Base-by-base conservation (phyloP, 179 eudicot species). In the Gypsophila paniculata region DNA sequence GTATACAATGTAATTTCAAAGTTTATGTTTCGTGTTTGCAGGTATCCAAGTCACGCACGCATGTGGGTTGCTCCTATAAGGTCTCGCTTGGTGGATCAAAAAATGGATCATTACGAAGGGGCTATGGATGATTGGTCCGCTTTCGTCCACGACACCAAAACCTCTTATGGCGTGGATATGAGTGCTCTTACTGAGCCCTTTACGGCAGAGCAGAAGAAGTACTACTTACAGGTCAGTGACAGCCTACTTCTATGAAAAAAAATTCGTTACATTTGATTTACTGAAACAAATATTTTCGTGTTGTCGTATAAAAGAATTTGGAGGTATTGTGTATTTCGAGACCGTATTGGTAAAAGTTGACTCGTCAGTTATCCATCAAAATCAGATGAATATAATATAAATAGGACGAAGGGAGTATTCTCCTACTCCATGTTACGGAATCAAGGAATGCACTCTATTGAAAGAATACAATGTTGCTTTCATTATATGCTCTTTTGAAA, bases 1-100 rank as follows among this genome's bases (percentile, higher is more conserved):
- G 25, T 58, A 2, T 42, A 39, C 14, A 7, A 42, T 39, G 26
- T 39, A 39, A 19, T 19, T 42, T 19, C 1, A 19, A 44, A 46
- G 55, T 63, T 34, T 55, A 72, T 18, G 14, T 60, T 48, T 69
- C 58, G 78, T 34, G 36, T 69, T 6, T 68, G 75, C 81, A 92
- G 97, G 97, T 92, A 92, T 76, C 97, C 97, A 25, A 92, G 97
- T 75, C 97, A 90, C 75, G 99, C 99, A 78, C 97, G 96, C 62
- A 92, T 92, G 85, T 92, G 96, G 97, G 80, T 91, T 71, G 97
- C 97, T 71, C 99, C 99, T 10, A 86, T 94, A 80, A 85, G 87
- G 77, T 84, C 97, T 70, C 90, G 93, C 32, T 78, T 88, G 74
- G 84, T 75, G 32, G 91, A 91, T 77, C 90, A 89, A 69, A 94